Evolutionary conservation across 768 basidiomycete genomes (phyloP), one percentile per base, ranked within the genome.

Genomic region (Suillus variegatus): DNA sequence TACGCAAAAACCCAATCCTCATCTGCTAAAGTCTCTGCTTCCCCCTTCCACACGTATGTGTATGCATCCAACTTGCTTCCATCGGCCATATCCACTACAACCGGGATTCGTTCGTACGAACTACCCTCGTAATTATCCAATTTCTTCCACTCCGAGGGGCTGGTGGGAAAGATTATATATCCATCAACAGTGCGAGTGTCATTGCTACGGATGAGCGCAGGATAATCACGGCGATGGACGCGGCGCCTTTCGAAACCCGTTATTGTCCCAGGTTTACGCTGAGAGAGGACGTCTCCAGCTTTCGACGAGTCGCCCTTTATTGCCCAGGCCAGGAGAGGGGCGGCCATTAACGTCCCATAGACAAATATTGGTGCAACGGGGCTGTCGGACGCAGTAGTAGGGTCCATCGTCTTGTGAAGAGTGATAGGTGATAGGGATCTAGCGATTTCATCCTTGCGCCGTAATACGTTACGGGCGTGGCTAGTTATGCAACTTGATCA

Each of bases 181-280:
- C 54, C 54, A n/a, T 55, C 18, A 6, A n/a, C 32, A n/a, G 9
- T 35, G 54, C 54, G 32, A 8, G 18, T 35, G 32, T 35, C 54
- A 12, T 55, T 55, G 32, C 54, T 6, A n/a, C 32, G 32, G 32
- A 54, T 54, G 52, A 54, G 52, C 8, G 32, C 52, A 9, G 52
- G 32, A 54, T 54, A 54, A 12, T 54, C 52, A 32, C 52, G 28
- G 32, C 28, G 32, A 20, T 55, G 18, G 28, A 55, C 54, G 20
- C 54, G 10, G 6, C 54, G 54, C 35, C 54, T 55, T n/a, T 35
- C 20, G 12, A 36, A 55, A 20, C 54, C 52, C 9, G 18, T 32
- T 54, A 54, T 55, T 35, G 32, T 36, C 20, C 54, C 54, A 35
- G 20, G 54, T 35, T 55, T 55, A 55, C 54, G 54, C 54, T 36